Base-by-base conservation (phyloP, 805 yeast species). In the Lachancea fermentati region DNA sequence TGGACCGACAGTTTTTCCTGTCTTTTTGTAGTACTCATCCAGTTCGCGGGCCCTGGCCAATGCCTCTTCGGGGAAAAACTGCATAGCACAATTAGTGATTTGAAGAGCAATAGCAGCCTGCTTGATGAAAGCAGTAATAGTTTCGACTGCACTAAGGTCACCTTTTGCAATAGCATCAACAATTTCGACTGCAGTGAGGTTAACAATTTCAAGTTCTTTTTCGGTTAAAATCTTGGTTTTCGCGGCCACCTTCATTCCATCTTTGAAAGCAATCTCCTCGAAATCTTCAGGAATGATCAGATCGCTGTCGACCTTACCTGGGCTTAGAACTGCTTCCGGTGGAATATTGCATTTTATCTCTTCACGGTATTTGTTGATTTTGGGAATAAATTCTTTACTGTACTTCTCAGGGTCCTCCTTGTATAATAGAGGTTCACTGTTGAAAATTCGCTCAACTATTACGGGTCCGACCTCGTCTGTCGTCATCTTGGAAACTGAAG, bases 81-180 rank as follows among this genome's bases (percentile, higher is more conserved):
- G 58, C 49, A 56, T 52, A 9, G 61, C 53, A 46, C 57, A 60
- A 42, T 61, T 71, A 39, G 66, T 59, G 44, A 78, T 64, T 46
- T 77, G 76, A 40, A 76, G 81, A 0, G 78, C 79, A 13, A 76
- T 51, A 4, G 78, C 73, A 9, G 81, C 76, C 36, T 84, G 60
- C 51, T 78, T 77, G 45, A 78, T 65, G 57, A 73, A 79, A 1
- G 81, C 80, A 8, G 58, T 58, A 6, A 72, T 65, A 8, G 78
- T 78, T 37, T 72, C 68, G 0, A 58, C 49, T 1, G 78, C 54
- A 2, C 68, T 57, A 58, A 67, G 64, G 41, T 63, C 57, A 17
- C 68, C 68, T 8, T 34, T 3, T 16, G 45, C 38, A 29, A 55
- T 59, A 26, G 42, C 49, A 2, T 36, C 45, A 14, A 53, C 28